Evolutionary conservation across 2,329 filamentous ascomycete species (phyloP), one percentile per base, ranked within the genome.

Genomic region (Tolypocladium nubicola): DNA sequence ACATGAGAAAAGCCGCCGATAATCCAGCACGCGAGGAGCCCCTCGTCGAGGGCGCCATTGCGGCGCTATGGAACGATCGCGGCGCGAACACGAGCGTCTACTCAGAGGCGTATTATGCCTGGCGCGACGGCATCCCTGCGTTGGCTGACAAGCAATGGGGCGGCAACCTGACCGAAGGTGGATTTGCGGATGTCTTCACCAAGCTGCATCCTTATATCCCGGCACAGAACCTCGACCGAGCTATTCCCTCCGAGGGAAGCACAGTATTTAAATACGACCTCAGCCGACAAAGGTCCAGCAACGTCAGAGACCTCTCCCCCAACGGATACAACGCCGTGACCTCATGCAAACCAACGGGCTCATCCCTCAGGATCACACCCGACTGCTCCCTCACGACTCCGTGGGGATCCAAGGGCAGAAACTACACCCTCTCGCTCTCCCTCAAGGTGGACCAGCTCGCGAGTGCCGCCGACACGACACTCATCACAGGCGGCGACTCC

Each of bases 71-170:
- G 65, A 67, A 66, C 38, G 65, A 66, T 52, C 61, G 59, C 21
- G 65, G 65, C 1, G 56, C 60, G 1, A 67, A 66, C 40, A 60
- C 65, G 1, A 64, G 59, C n/a, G 62, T 64, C 11, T 60, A 62
- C 49, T 63, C 57, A 0, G 65, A 67, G 53, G 64, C 63, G 1
- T 67, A 64, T 49, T 66, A 65, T 49, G 60, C 61, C 26, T 66
- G 65, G 65, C 58, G 61, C 0, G 53, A 65, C 4, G 64, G 62
- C 1, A 56, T 67, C 23, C 61, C 65, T 1, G 64, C 61, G 2
- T 57, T 67, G 16, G 65, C 64, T 4, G 63, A 66, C 35, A 65
- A 66, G 61, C 63, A 65, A 39, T 67, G 65, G 65, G 65, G 65
- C 23, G 65, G 65, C 13, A 56, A 61, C 13, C 35, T 62, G 21